Conservation (phyloP, 495 filamentous ascomycete species). For the Niebla homalea region DNA sequence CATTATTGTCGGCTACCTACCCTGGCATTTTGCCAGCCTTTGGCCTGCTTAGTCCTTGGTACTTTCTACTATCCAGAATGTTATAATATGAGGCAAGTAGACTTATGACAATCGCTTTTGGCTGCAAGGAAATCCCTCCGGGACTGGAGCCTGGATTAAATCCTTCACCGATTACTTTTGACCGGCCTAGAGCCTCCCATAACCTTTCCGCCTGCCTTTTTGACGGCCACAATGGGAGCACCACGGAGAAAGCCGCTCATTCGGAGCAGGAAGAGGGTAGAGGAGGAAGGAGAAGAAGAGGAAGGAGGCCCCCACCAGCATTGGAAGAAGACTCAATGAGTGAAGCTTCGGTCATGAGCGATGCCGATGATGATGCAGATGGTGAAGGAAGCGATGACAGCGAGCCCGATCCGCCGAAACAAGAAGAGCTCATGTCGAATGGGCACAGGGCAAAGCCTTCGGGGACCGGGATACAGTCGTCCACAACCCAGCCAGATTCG, state of each 20-base stretch:
- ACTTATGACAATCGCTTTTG: too few species aligned
- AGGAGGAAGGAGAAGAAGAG: constrained; percentile 66
- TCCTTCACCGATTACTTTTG: background rate
- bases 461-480: constrained; percentile 20
- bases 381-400: constrained; percentile 60
- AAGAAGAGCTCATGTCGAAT: constrained; percentile 25
- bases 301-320: constrained; percentile 51
- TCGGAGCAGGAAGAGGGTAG: constrained; percentile 61
- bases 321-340: constrained; percentile 73
- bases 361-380: constrained; percentile 67
- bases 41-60: too few species aligned
- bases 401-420: constrained; percentile 46
- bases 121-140: background rate
- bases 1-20: background rate
- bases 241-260: constrained; percentile 57
- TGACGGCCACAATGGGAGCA: constrained; percentile 37
- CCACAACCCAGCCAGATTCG: constrained; percentile 8
- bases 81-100: too few species aligned
- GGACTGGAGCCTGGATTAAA: background rate
- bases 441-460: constrained; percentile 27
- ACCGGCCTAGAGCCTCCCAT: background rate
- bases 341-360: constrained; percentile 62
- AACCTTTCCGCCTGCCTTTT: background rate
- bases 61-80: too few species aligned
- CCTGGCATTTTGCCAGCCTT: too few species aligned